Percentiles rank a stretch among this genome's conserved stretches.
These are phyloP conservation scores for Colletotrichum sp. DNA, from an alignment of 2,329 filamentous ascomycete genomes.

Conservation along the genomic window DNA sequence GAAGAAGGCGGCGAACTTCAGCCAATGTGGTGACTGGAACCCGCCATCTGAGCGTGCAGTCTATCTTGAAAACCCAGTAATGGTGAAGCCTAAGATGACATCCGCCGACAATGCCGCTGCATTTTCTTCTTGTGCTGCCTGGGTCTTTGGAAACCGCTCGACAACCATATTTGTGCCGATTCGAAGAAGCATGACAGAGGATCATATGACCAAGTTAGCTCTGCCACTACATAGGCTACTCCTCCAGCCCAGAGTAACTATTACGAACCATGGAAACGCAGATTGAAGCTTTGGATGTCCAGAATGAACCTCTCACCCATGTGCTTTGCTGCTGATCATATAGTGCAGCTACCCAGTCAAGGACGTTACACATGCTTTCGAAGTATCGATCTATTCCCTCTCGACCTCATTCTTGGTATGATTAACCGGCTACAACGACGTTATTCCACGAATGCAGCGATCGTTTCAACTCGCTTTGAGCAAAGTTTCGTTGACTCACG, in stretches of 20 bases:
- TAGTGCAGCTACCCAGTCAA: accelerated
- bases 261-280: background rate
- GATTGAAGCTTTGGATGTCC: accelerated
- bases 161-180: background rate
- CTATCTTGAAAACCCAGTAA: too few species aligned
- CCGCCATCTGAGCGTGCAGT: background rate
- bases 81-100: too few species aligned
- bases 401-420: background rate
- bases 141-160: background rate
- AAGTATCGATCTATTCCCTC: background rate
- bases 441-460: too few species aligned
- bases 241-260: background rate
- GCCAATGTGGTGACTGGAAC: background rate
- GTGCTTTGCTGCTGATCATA: background rate
- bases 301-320: accelerated
- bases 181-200: background rate
- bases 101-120: too few species aligned
- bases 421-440: accelerated
- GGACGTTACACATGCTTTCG: accelerated
- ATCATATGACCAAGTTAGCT: background rate
- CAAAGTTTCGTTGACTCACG: background rate
- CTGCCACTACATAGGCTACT: accelerated
- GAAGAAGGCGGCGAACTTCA: background rate
- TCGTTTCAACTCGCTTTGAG: accelerated
- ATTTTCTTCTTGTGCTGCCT: background rate